A percentile compares a stretch with the other conserved stretches of the same genome.
Evolutionary conservation across 768 basidiomycete genomes (phyloP).

Genomic region (Boletus rubescentipes): DNA sequence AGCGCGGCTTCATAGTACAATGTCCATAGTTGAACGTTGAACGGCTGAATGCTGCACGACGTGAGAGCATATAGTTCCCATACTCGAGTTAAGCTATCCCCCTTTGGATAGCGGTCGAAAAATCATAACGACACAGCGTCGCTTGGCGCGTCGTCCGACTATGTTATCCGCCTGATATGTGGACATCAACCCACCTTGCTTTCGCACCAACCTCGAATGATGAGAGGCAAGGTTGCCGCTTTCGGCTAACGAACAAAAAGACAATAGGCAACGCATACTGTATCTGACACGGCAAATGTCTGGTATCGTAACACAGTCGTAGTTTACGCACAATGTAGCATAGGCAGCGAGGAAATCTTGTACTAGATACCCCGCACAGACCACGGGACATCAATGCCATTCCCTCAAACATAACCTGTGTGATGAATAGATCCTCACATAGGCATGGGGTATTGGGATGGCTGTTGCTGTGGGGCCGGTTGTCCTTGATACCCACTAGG

Average conservation of each 20-base stretch:
- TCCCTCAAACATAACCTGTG: not conserved
- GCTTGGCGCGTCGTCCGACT: not conserved
- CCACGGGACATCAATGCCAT: no score
- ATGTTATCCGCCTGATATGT: not conserved
- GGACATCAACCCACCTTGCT: not conserved
- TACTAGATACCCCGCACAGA: not conserved
- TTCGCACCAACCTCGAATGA: not conserved
- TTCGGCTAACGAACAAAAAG: not conserved
- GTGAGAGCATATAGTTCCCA: not conserved
- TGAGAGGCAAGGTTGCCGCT: not conserved
- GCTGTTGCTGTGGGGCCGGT: not conserved
- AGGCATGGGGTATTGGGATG: not conserved
- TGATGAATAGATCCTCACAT: conserved; percentile 1
- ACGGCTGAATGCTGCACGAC: not conserved
- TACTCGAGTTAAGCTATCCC: not conserved
- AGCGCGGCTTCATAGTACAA: not conserved
- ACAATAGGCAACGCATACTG: not conserved
- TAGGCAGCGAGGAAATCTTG: not conserved
- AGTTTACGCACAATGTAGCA: not conserved
- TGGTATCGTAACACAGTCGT: not conserved
- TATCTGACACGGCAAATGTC: not conserved
- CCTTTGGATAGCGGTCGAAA: not conserved
- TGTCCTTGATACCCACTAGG: conserved; percentile 12
- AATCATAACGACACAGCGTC: not conserved
- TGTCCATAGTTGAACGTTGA: not conserved